Percentiles rank a stretch among this genome's conserved stretches.
Evolutionary conservation across 2,329 filamentous ascomycete species (phyloP).

Genomic region (Byssoonygena ceratinophila): DNA sequence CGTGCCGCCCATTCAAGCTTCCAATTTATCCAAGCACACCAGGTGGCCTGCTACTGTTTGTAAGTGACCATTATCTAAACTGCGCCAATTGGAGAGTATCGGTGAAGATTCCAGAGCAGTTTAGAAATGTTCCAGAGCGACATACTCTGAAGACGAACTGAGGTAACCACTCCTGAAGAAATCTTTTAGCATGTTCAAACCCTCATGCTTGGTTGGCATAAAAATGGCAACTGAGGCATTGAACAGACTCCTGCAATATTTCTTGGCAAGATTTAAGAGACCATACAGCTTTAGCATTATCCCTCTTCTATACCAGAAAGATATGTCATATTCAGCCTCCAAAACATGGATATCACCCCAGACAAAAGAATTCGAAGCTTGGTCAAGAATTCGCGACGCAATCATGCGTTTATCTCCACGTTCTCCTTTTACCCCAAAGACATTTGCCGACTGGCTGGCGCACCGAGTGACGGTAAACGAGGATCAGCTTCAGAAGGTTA

Average conservation of each 20-base stretch:
- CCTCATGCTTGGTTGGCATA: background rate
- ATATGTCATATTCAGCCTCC: constrained; percentile 22
- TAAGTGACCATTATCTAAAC: background rate
- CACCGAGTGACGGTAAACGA: constrained; percentile 18
- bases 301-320: background rate
- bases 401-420: constrained; percentile 20
- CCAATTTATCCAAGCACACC: background rate
- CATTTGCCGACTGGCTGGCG: constrained; percentile 21
- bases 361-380: constrained; percentile 22
- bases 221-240: constrained; percentile 1
- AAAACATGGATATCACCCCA: constrained; percentile 24
- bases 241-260: background rate
- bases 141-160: background rate
- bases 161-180: background rate
- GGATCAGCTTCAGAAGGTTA: constrained; percentile 12
- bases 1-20: background rate
- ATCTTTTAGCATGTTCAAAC: background rate
- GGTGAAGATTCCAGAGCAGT: background rate
- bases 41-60: background rate
- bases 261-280: background rate
- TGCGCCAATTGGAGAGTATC: background rate
- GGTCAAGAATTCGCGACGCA: constrained; percentile 19
- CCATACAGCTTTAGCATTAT: background rate
- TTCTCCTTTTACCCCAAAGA: constrained; percentile 22
- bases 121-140: background rate